Evolutionary conservation across 139 green algal genomes (phyloP), one percentile per base, ranked within the genome.

Genomic region (Bryopsis sp.): DNA sequence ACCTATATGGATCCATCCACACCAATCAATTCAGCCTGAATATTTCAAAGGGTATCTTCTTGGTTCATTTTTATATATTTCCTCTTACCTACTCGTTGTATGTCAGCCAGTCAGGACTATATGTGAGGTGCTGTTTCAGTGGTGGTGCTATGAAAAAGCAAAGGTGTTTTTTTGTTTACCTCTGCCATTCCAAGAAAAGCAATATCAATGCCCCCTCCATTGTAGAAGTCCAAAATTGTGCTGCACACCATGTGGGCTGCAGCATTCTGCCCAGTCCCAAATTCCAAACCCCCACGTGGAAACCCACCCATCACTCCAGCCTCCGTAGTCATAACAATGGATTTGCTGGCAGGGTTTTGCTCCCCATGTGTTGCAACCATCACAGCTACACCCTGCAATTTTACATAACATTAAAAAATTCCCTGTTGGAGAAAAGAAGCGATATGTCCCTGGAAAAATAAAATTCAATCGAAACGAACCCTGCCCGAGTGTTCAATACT

Each of bases 171-270:
- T 33, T 7, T 28, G 47, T 4, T 15, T 35, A 81, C 78, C 67
- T 85, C 74, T 26, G 77, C 79, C 62, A 78, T 68, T 50, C 79
- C 79, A 47, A 85, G 74, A 31, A 58, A 72, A 7, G 74, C 74
- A 33, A 79, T 50, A 68, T 85, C 79, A 5, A 79, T 47, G 6
- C 76, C 79, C 22, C 78, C 76, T 26, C 79, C 79, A n/a, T 79
- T 72, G 71, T 85, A 83, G 39, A 74, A 82, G 48, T 84, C 79
- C 3, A 85, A 78, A 68, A 82, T 77, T 43, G 48, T 67, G 39
- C 71, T 59, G 0, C 39, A 72, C 15, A 68, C 48, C 7, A 79
- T 66, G 11, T 72, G 64, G 28, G 32, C 50, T 15, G 38, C 47
- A 31, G 77, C 22, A 70, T 80, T 77, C 47, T 68, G 47, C 2